A percentile compares a stretch with the other conserved stretches of the same genome.
These are phyloP conservation scores for Russula olivacea DNA, from an alignment of 768 basidiomycete genomes.

Conservation along the genomic window DNA sequence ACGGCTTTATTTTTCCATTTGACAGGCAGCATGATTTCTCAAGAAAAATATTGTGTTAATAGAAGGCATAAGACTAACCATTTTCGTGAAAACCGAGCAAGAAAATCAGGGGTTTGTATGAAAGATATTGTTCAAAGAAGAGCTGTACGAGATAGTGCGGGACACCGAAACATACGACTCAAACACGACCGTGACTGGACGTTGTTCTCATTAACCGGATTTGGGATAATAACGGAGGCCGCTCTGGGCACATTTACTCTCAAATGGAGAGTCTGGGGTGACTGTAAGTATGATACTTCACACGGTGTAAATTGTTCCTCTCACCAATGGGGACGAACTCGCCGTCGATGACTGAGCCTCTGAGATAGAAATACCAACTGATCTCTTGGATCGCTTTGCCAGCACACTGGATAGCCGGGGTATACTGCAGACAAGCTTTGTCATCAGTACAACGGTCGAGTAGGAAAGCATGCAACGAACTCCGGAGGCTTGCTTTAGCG, in stretches of 20 bases:
- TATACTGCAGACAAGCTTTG: constrained; percentile 28
- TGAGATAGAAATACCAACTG: constrained; percentile 58
- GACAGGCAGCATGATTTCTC: background rate
- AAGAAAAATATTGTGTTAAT: background rate
- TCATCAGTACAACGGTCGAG: constrained; percentile 7
- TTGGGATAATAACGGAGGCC: constrained; percentile 61
- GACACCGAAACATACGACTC: constrained; percentile 23
- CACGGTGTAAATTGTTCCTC: constrained; percentile 19
- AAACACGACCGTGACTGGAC: constrained; percentile 20
- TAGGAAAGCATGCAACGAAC: constrained; percentile 32
- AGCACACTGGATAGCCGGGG: constrained; percentile 45
- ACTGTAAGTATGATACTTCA: background rate
- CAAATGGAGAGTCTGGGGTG: constrained; percentile 43
- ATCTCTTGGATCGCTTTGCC: constrained; percentile 39
- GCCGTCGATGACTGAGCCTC: constrained; percentile 65
- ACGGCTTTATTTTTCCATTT: background rate
- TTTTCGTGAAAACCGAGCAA: background rate
- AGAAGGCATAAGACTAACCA: background rate
- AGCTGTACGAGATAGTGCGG: background rate
- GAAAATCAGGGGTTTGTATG: background rate
- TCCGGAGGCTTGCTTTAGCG: constrained; percentile 50
- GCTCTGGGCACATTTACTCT: constrained; percentile 46
- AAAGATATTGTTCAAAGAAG: background rate
- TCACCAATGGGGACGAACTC: constrained; percentile 53
- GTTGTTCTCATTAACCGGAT: constrained; percentile 30